A percentile compares a stretch with the other conserved stretches of the same genome.
These are phyloP conservation scores for Lojkania enalia DNA, from an alignment of 2,329 filamentous ascomycete genomes.

Conservation along the genomic window DNA sequence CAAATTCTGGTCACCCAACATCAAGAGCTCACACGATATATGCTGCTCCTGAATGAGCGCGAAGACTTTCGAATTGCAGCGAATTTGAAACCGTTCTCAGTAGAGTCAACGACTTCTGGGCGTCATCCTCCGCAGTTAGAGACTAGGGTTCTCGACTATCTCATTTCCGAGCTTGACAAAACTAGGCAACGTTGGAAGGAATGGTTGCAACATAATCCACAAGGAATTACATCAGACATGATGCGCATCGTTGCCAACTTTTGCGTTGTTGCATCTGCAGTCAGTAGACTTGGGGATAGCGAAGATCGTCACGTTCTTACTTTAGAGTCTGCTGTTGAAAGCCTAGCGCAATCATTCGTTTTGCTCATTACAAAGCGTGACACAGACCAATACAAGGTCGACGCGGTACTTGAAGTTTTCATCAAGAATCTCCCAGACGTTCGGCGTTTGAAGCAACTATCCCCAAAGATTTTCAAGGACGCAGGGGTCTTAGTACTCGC, in stretches of 20 bases:
- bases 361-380: conserved; percentile 41
- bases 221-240: conserved; percentile 54
- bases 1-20: conserved; percentile 49
- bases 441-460: conserved; percentile 17
- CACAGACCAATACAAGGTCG: conserved; percentile 49
- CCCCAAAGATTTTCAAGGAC: conserved; percentile 22
- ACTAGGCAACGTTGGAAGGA: conserved; percentile 51
- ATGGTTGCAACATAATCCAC: conserved; percentile 46
- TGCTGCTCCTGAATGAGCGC: conserved; percentile 47
- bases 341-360: conserved; percentile 33
- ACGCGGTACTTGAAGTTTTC: conserved; percentile 46
- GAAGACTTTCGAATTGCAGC: conserved; percentile 12
- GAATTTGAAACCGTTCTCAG: conserved; percentile 2
- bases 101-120: conserved; percentile 17
- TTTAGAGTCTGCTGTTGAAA: conserved; percentile 26
- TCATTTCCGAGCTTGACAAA: conserved; percentile 51
- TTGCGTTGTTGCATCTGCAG: conserved; percentile 48
- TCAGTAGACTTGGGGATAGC: conserved; percentile 22
- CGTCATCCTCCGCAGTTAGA: conserved; percentile 28
- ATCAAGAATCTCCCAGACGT: conserved; percentile 38
- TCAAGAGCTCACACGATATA: conserved; percentile 51
- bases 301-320: conserved; percentile 27
- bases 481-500: conserved; percentile 41
- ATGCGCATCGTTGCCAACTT: conserved; percentile 55
- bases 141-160: conserved; percentile 48